Evolutionary conservation across 2,329 filamentous ascomycete genomes (phyloP).

Genomic region (Alternaria rosae): DNA sequence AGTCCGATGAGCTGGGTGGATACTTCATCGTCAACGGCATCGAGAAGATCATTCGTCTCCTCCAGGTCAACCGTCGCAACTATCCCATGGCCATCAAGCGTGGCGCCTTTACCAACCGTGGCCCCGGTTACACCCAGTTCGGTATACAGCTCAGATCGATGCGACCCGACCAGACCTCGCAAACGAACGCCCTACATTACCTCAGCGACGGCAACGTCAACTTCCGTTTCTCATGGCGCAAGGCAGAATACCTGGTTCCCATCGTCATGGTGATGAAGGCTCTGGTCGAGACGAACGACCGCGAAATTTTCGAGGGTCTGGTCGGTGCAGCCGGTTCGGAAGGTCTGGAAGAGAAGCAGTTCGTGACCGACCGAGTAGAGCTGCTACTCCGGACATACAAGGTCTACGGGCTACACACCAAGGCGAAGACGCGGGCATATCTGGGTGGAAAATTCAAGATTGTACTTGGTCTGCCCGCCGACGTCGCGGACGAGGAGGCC

Average conservation of each 20-base stretch:
- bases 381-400: conserved; percentile 93
- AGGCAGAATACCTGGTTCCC: conserved; percentile 95
- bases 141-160: conserved; percentile 93
- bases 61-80: conserved; percentile 74
- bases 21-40: conserved; percentile 92
- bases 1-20: conserved; percentile 93
- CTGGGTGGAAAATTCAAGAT: conserved; percentile 90
- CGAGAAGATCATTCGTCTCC: conserved; percentile 15
- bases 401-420: conserved; percentile 82
- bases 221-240: conserved; percentile 97
- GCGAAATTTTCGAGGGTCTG: conserved; percentile 93
- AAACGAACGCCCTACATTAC: conserved; percentile 97
- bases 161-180: conserved; percentile 95
- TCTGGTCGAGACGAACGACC: conserved; percentile 92
- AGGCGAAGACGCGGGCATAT: conserved; percentile 81
- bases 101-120: conserved; percentile 87
- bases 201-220: conserved; percentile 95
- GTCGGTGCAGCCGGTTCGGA: conserved; percentile 80
- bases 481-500: conserved; percentile 85
- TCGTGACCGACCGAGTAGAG: conserved; percentile 93
- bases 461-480: conserved; percentile 83
- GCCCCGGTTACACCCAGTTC: conserved; percentile 84
- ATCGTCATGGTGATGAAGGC: conserved; percentile 98
- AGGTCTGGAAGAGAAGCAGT: conserved; percentile 81
- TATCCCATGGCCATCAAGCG: conserved; percentile 94